These are phyloP conservation scores for Fonticula alba DNA, from an alignment of 78 protist species.

Conservation along the genomic window DNA sequence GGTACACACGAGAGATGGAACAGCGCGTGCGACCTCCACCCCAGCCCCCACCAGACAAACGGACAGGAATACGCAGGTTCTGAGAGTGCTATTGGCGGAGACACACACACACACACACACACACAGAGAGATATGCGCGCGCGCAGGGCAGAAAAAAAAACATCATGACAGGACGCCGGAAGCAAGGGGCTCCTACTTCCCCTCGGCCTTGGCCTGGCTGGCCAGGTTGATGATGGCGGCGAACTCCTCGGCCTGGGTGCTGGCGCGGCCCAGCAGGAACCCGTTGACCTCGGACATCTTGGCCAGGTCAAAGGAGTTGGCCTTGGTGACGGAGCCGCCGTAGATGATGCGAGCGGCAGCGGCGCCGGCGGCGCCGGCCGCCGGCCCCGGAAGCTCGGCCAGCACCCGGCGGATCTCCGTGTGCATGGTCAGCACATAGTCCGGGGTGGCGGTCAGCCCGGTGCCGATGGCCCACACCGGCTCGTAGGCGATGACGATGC, in stretches of 20 bases:
- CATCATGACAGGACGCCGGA: too few species aligned
- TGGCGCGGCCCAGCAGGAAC: slow-evolving; percentile 98
- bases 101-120: too few species aligned
- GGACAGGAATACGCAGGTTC: too few species aligned
- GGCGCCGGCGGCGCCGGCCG: slow-evolving; percentile 48
- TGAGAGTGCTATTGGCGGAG: too few species aligned
- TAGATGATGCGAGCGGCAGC: slow-evolving; percentile 62
- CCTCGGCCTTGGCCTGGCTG: too few species aligned
- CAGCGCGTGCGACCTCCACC: too few species aligned
- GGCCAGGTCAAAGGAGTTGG: slow-evolving; percentile 53
- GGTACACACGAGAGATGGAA: too few species aligned
- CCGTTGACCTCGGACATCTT: slow-evolving; percentile 84
- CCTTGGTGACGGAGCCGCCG: slow-evolving; percentile 79
- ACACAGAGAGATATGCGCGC: too few species aligned
- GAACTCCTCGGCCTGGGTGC: slow-evolving; percentile 66
- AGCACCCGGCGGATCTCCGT: slow-evolving; percentile 49
- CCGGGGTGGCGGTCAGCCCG: slow-evolving; percentile 86
- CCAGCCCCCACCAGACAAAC: too few species aligned
- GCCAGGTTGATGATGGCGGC: slow-evolving; percentile 54
- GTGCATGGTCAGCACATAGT: slow-evolving; percentile 69
- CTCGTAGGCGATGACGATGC: slow-evolving; percentile 84
- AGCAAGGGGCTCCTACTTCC: too few species aligned
- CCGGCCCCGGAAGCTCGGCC: too few species aligned
- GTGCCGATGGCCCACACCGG: slow-evolving; percentile 99
- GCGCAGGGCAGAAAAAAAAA: too few species aligned